Base-by-base conservation (phyloP, 2,329 filamentous ascomycete species). In the Aspergillus uvarum region DNA sequence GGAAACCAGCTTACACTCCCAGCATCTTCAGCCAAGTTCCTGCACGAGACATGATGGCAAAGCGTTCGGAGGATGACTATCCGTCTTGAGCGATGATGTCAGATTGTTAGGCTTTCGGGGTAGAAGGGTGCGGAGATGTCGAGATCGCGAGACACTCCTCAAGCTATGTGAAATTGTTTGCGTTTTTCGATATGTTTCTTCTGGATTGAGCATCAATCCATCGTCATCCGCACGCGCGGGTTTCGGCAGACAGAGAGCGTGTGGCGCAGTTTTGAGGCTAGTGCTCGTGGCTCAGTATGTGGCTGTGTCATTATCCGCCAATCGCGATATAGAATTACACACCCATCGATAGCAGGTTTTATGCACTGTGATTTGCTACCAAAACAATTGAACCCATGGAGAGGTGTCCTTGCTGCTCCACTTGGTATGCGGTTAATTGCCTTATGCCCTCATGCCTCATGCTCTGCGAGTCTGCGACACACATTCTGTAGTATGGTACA, bases 21-120 rank as follows among this genome's bases (percentile, higher is more conserved):
- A 88, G 68, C 85, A 94, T 91, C 79, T 95, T 95, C 62, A 85
- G 65, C 77, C 81, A 85, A 53, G 79, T 78, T 62, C 70, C 75
- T 29, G 74, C 72, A 55, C 73, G 72, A 58, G 78, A 76, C 81
- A 82, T 83, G 54, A 54, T 76, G 72, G 64, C 63, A 12, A 35
- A n/a, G 5, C 38, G 26, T 24, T 50, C 14, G 48, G 48, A 21
- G 48, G 48, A 21, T 22, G 26, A 10, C 26, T 29, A 29, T 29
- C 26, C 26, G 26, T 29, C 26, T 29, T 7, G 42, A 6, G 3
- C 7, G 24, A 19, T 55, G 53, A 55, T 55, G 53, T 48, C 42
- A 55, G 26, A 50, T 2, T 24, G 4, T 19, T 3, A 5, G 48
- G 53, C 4, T 31, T 44, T 44, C 16, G 12, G 5, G 16, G 6